Conservation (phyloP, 345 rosid genomes). For the Sisymbrium altissimum region DNA sequence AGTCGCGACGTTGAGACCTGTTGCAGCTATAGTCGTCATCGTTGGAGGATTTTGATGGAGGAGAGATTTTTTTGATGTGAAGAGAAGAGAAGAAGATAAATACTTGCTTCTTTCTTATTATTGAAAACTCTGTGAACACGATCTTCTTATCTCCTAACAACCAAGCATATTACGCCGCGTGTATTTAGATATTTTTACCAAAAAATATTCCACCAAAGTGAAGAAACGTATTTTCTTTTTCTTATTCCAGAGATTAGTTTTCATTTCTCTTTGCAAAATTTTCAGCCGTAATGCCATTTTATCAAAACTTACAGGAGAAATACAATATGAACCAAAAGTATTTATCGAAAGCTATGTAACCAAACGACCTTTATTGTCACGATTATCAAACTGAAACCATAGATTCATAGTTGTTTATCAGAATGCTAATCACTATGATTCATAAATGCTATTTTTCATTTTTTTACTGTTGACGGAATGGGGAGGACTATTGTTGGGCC, state of each 20-base stretch:
- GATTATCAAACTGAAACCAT: neutral
- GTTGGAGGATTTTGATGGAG: constrained; percentile 4
- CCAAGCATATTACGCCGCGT: constrained; percentile 49
- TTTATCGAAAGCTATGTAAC: neutral
- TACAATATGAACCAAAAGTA: neutral
- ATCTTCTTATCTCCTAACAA: constrained; percentile 56
- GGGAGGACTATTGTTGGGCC: constrained; percentile 1
- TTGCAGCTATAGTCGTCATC: constrained; percentile 55
- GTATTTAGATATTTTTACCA: constrained; percentile 2
- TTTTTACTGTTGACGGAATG: neutral
- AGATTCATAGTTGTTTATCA: neutral
- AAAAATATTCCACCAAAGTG: neutral
- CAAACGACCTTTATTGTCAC: neutral
- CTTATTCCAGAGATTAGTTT: neutral
- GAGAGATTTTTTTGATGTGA: neutral
- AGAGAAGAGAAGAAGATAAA: constrained; percentile 15
- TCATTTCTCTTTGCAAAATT: too few relatives aligned
- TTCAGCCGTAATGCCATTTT: too few relatives aligned
- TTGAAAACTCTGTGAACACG: constrained; percentile 32
- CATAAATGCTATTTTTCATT: neutral
- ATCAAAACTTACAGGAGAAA: neutral
- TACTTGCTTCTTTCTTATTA: constrained; percentile 12
- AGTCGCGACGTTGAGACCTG: constrained; percentile 44
- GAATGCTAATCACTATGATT: too few relatives aligned
- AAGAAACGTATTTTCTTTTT: neutral